Percentiles rank a stretch among this genome's conserved stretches.
phyloP scores from a whole-genome alignment of 345 rosid genomes.

The Arabis alpina region DNA sequence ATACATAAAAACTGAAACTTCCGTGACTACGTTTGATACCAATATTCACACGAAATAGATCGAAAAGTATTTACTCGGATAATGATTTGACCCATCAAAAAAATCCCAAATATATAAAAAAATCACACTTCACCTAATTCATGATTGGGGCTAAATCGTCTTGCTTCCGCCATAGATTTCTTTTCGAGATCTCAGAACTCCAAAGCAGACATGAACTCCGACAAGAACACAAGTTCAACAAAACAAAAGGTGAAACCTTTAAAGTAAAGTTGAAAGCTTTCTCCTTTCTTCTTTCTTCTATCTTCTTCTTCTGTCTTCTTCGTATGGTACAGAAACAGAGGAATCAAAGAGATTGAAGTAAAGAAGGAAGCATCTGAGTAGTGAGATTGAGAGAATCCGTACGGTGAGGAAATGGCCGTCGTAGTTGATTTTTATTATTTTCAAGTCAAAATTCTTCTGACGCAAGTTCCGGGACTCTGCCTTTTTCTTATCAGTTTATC shows the following conservation, averaged over 20 bases:
- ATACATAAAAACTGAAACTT: constrained; percentile 20
- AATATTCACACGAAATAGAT: constrained; percentile 18
- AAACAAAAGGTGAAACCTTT: not conserved
- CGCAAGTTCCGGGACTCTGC: constrained; percentile 43
- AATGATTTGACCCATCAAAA: constrained; percentile 6
- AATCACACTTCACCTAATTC: constrained; percentile 41
- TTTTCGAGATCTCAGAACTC: constrained; percentile 30
- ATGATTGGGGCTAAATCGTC: constrained; percentile 34
- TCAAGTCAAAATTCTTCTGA: constrained; percentile 43
- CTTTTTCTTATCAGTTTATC: constrained; percentile 14
- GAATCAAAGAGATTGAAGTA: constrained; percentile 28
- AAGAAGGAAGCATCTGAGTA: constrained; percentile 46
- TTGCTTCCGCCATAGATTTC: constrained; percentile 44
- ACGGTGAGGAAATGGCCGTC: constrained; percentile 41
- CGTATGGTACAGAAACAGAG: constrained; percentile 5
- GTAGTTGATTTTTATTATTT: constrained; percentile 22
- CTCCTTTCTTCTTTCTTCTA: not conserved
- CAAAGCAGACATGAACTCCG: constrained; percentile 36
- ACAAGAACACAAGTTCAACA: not conserved
- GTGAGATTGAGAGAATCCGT: constrained; percentile 33
- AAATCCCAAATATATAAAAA: no score
- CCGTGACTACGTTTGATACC: not conserved
- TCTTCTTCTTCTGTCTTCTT: constrained; percentile 11
- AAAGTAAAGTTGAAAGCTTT: constrained; percentile 33
- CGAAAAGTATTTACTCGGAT: not conserved